Evolutionary conservation across 257 asterid genomes (phyloP).

Genomic region (Leonotis leonurus): DNA sequence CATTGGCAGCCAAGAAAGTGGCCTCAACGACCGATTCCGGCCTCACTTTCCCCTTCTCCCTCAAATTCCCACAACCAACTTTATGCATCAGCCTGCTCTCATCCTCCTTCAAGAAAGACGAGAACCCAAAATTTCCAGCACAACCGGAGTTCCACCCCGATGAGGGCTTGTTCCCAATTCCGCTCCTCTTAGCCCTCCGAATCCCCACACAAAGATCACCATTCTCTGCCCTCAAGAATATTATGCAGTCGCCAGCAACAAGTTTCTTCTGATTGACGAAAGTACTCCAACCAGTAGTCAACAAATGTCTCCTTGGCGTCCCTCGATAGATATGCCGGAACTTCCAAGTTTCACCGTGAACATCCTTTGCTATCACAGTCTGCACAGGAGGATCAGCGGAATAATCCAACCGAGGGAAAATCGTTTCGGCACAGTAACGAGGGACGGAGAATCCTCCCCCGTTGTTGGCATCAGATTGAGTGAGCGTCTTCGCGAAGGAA

Average conservation of each 20-base stretch:
- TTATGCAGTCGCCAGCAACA: constrained; percentile 49
- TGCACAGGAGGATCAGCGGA: constrained; percentile 44
- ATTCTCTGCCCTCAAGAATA: constrained; percentile 41
- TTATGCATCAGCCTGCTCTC: too few species aligned
- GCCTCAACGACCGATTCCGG: constrained; percentile 44
- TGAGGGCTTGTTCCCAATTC: constrained; percentile 20
- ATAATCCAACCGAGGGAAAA: constrained; percentile 43
- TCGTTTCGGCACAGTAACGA: constrained; percentile 47
- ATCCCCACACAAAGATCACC: constrained; percentile 52
- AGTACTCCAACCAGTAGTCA: constrained; percentile 56
- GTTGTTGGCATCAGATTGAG: constrained; percentile 46
- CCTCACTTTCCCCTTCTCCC: constrained; percentile 41
- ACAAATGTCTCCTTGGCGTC: constrained; percentile 49
- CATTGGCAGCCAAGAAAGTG: constrained; percentile 36
- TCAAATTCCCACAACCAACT: constrained; percentile 20
- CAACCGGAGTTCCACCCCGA: constrained; percentile 40
- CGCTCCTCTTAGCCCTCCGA: constrained; percentile 35
- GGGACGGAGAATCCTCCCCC: constrained; percentile 56
- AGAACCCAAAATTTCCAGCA: constrained; percentile 24
- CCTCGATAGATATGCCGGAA: constrained; percentile 48
- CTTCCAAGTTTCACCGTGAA: constrained; percentile 40
- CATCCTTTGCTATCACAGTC: constrained; percentile 35
- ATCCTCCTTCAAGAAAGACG: constrained; percentile 28
- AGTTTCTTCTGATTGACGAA: constrained; percentile 52
- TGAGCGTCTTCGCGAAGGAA: constrained; percentile 41